Evolutionary conservation across 2,329 filamentous ascomycete genomes (phyloP), one percentile per base, ranked within the genome.

Genomic region (Aspergillus unguis): DNA sequence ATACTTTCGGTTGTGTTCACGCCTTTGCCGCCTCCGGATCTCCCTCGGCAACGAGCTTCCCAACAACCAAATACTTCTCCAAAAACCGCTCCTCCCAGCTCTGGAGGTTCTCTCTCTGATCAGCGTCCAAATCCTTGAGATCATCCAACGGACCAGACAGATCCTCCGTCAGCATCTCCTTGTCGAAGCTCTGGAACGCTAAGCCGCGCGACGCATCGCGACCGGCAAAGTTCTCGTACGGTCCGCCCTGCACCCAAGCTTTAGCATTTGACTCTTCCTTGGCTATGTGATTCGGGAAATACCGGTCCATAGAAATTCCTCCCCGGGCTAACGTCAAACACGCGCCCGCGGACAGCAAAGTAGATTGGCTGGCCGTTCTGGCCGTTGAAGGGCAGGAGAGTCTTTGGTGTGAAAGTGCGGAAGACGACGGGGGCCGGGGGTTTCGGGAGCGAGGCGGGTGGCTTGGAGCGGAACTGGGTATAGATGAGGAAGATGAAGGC

Each of bases 51-150:
- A 96, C 88, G 65, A 99, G 73, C 74, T 84, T 87, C 23, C 94
- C 94, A 10, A 99, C 90, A n/a, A 97, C 84, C 26, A 96, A 77
- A 72, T 99, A 99, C 80, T 99, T 97, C 73, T 92, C 88, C 56
- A 81, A 75, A 71, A 99, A 99, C 60, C 91, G 81, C 76, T 95
- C 90, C 77, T 96, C 92, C 94, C 94, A 99, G 2, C 89, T 90
- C 63, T 81, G 79, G 71, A 96, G 75, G 45, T 91, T 88, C 70
- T 95, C 92, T 74, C 88, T 75, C 78, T 95, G 86, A 53, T 92
- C 90, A 1, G 69, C 71, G 5, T 83, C 84, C 55, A 97, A 72
- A 52, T 86, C 89, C 47, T 83, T 79, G 40, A 96, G 77, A 48
- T 80, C 83, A 69, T 96, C 91, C 57, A 96, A 76, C 41, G 90